A percentile compares a stretch with the other conserved stretches of the same genome.
Evolutionary conservation across 2,329 filamentous ascomycete genomes (phyloP).

Genomic region (Talaromyces sp.): DNA sequence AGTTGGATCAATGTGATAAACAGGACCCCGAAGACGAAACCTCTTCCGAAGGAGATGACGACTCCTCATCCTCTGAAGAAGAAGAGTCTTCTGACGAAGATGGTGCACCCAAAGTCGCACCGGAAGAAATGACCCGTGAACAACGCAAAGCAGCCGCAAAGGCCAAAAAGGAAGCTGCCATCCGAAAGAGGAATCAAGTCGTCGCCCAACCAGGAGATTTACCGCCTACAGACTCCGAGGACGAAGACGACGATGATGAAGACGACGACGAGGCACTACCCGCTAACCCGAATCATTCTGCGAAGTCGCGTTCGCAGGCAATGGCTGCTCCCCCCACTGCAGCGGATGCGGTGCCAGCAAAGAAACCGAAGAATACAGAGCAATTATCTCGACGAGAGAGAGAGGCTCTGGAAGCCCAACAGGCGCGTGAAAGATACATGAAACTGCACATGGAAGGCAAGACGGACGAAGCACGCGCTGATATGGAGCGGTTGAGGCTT

Average conservation of each 20-base stretch:
- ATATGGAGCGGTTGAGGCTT: conserved; percentile 75
- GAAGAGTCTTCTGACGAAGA: conserved; percentile 49
- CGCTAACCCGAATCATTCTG: conserved; percentile 84
- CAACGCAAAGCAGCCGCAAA: conserved; percentile 84
- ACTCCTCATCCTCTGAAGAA: conserved; percentile 43
- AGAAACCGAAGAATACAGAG: not conserved
- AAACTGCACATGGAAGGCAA: conserved; percentile 92
- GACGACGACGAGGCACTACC: conserved; percentile 46
- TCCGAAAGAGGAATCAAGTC: conserved; percentile 68
- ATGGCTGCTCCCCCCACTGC: conserved; percentile 51
- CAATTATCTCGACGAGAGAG: conserved; percentile 66
- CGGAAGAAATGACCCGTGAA: conserved; percentile 67
- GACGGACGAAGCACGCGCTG: conserved; percentile 90
- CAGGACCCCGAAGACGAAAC: conserved; percentile 35
- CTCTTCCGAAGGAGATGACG: conserved; percentile 49
- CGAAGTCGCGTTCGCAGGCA: conserved; percentile 66
- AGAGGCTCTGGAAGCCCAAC: conserved; percentile 79
- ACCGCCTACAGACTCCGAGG: conserved; percentile 65
- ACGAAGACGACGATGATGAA: conserved; percentile 34
- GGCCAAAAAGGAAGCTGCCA: conserved; percentile 85
- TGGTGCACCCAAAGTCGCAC: conserved; percentile 40
- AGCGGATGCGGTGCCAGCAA: not conserved
- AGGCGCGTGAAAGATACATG: conserved; percentile 85
- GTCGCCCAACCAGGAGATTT: conserved; percentile 80
- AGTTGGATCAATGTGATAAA: not conserved